Percentiles rank a stretch among this genome's conserved stretches.
These are phyloP conservation scores for Hygrocybe coccinea DNA, from an alignment of 768 basidiomycete genomes.

Conservation along the genomic window DNA sequence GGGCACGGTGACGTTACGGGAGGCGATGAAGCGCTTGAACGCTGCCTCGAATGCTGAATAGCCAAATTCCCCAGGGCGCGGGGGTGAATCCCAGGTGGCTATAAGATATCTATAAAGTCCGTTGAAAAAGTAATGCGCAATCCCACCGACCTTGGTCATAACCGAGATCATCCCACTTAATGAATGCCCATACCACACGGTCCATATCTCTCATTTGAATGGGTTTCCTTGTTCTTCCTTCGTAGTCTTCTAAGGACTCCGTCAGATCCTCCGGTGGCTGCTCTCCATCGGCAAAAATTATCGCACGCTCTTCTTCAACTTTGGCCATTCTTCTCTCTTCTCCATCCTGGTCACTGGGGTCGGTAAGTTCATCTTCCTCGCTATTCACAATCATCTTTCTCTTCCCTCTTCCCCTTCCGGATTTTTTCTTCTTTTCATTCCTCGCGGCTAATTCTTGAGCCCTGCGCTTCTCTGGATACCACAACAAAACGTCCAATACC, in stretches of 20 bases:
- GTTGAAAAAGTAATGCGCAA: slow-evolving; percentile 1
- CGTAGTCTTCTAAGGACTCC: slow-evolving; percentile 63
- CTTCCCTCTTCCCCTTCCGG: slow-evolving; percentile 20
- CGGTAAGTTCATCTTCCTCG: slow-evolving; percentile 24
- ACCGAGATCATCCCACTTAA: slow-evolving; percentile 92
- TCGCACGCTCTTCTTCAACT: slow-evolving; percentile 29
- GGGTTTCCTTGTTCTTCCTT: slow-evolving; percentile 36
- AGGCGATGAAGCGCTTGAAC: slow-evolving; percentile 59
- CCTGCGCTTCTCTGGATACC: slow-evolving; percentile 38
- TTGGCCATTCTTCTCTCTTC: slow-evolving; percentile 18
- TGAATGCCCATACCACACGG: slow-evolving; percentile 72
- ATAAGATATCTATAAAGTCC: slow-evolving; percentile 5
- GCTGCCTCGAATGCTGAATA: slow-evolving; percentile 66
- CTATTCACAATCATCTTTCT: slow-evolving; percentile 20
- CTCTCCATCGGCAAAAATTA: slow-evolving; percentile 56
- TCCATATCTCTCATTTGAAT: slow-evolving; percentile 50
- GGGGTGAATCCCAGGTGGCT: slow-evolving; percentile 96
- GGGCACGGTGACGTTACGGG: slow-evolving; percentile 57
- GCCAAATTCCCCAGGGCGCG: slow-evolving; percentile 48
- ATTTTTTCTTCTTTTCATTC: slow-evolving; percentile 11
- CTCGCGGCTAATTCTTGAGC: slow-evolving; percentile 18
- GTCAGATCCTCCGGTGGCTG: slow-evolving; percentile 52
- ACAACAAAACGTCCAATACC: slow-evolving; percentile 75
- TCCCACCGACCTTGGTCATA: slow-evolving; percentile 78
- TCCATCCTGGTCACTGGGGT: slow-evolving; percentile 12